phyloP scores from a whole-genome alignment of 2,329 filamentous ascomycete genomes.

The Venturiaceae sp. region DNA sequence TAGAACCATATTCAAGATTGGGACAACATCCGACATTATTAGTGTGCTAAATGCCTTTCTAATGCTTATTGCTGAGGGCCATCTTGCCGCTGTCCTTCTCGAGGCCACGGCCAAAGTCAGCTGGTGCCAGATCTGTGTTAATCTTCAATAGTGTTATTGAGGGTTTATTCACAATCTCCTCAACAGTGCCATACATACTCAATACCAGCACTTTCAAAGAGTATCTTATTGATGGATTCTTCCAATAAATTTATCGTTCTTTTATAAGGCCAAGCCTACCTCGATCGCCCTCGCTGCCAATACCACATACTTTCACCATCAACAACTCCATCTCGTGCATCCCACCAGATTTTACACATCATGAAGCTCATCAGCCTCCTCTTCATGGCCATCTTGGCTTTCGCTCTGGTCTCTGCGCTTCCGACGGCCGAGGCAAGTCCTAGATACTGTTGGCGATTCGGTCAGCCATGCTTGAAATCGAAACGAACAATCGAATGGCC shows the following conservation, averaged over 20 bases:
- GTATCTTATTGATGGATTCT: background rate
- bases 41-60: no score
- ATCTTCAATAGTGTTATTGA: background rate
- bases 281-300: background rate
- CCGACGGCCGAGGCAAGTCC: background rate
- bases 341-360: background rate
- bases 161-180: background rate
- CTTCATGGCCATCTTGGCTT: background rate
- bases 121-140: background rate
- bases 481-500: background rate
- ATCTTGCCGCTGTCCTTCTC: no score
- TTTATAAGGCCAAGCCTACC: background rate
- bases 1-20: no score
- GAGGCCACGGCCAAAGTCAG: no score
- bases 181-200: background rate
- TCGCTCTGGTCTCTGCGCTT: background rate
- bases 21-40: no score
- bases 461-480: background rate
- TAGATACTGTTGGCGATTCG: background rate
- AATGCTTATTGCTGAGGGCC: no score
- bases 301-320: background rate
- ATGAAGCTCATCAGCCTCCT: background rate
- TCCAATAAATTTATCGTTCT: background rate
- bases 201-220: background rate
- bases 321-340: background rate